These are phyloP conservation scores for Trichoderma arundinaceum DNA, from an alignment of 2,329 filamentous ascomycete species.

Conservation along the genomic window DNA sequence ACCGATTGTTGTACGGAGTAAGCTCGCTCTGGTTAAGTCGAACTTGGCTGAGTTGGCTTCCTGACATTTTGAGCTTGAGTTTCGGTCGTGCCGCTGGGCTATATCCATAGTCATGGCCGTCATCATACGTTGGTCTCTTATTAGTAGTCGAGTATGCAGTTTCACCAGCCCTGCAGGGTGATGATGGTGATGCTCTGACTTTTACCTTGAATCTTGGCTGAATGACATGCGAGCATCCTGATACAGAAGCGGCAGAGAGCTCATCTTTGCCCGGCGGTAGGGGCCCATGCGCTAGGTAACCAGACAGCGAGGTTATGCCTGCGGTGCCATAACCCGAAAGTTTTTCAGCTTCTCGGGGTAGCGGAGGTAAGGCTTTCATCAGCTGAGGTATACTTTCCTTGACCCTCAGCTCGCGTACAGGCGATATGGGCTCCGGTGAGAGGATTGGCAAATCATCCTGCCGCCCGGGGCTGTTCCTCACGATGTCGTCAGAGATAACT, in stretches of 20 bases:
- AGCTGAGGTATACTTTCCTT: conserved; percentile 58
- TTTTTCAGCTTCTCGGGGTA: conserved; percentile 45
- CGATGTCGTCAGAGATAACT: conserved; percentile 24
- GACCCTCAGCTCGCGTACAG: conserved; percentile 51
- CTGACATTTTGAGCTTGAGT: conserved; percentile 45
- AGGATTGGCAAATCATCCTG: conserved; percentile 44
- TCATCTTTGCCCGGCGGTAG: not conserved
- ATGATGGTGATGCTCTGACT: conserved; percentile 35
- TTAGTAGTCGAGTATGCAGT: not conserved
- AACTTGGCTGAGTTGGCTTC: conserved; percentile 38
- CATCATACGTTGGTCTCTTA: conserved; percentile 3
- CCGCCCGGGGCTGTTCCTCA: conserved; percentile 23
- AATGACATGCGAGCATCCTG: conserved; percentile 24
- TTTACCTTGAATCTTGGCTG: conserved; percentile 42
- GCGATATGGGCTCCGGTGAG: conserved; percentile 57
- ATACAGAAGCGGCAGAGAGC: not conserved
- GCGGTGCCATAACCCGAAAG: conserved; percentile 18
- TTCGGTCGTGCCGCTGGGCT: conserved; percentile 37
- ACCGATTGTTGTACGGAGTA: conserved; percentile 35
- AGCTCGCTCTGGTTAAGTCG: conserved; percentile 31
- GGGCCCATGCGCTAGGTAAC: not conserved
- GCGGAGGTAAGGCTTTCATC: conserved; percentile 58
- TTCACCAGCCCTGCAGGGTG: conserved; percentile 1
- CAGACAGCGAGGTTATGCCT: not conserved
- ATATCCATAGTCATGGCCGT: conserved; percentile 25